Evolutionary conservation across 108 stramenopile genomes (phyloP).

Genomic region (Fistulifera solaris): DNA sequence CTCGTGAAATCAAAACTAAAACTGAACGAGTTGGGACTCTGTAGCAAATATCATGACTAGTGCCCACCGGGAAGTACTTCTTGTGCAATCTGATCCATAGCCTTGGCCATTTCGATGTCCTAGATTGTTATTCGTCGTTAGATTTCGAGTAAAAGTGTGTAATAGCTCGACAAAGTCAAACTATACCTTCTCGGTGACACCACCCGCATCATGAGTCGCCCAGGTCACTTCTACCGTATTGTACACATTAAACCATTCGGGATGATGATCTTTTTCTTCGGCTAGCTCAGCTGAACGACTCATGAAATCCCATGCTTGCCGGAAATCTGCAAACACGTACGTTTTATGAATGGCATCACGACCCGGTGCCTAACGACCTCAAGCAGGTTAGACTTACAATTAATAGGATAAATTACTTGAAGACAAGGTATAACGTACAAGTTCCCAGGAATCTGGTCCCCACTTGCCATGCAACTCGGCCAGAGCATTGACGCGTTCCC

Average conservation of each 20-base stretch:
- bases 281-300: constrained; percentile 73
- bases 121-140: constrained; percentile 6
- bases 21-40: too few relatives aligned
- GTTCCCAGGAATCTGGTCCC: too few relatives aligned
- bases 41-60: too few relatives aligned
- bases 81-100: constrained; percentile 42
- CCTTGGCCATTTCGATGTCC: constrained; percentile 69
- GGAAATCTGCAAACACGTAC: constrained; percentile 75
- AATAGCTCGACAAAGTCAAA: not conserved
- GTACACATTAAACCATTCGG: constrained; percentile 98
- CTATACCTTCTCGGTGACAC: constrained; percentile 64
- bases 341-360: constrained; percentile 70
- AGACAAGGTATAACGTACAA: too few relatives aligned
- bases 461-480: too few relatives aligned
- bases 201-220: constrained; percentile 76
- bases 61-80: not conserved
- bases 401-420: too few relatives aligned
- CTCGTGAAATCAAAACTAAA: too few relatives aligned
- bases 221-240: constrained; percentile 83
- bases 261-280: constrained; percentile 96
- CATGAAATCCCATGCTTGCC: constrained; percentile 94
- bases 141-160: not conserved
- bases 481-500: too few relatives aligned
- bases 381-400: too few relatives aligned
- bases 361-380: constrained; percentile 3